Evolutionary conservation across 345 rosid genomes (phyloP), one percentile per base, ranked within the genome.

Genomic region (Citrus trifoliata): DNA sequence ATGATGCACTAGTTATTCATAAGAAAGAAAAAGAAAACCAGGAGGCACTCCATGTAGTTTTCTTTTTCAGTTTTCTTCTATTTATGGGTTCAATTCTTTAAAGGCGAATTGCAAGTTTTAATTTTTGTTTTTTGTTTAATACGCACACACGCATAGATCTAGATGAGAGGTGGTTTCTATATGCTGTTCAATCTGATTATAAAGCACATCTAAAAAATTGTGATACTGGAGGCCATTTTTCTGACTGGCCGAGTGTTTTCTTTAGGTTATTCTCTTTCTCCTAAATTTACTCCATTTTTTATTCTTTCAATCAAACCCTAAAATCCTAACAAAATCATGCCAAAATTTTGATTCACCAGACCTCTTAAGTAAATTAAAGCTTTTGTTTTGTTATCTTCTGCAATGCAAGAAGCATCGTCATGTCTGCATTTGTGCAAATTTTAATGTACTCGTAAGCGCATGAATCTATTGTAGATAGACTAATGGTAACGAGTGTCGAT

Each of bases 151-250:
- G 0, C 12, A 40, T 40, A 40, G 92, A 93, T 91, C 95, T 92
- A 67, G 91, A 93, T 86, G 97, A 64, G 95, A 91, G 82, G 97
- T 91, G 76, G 93, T 93, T 16, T 93, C 90, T 73, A 2, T 93
- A 93, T 64, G 97, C 93, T 62, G 95, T 93, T 75, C 97, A 93
- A 79, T 93, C 95, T 32, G 95, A 93, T 85, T 93, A 88, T 84
- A 91, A 93, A 77, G 93, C 97, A 93, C 95, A 35, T 35, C 1
- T 35, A 0, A 35, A 35, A 5, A 5, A 0, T 35, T 35, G 7
- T 35, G 37, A 6, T 35, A 35, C 1, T 32, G 79, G 97, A 76
- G 97, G 97, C 73, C 97, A 93, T 80, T 93, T 93, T 56, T 90
- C 93, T 58, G 92, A 93, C 83, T 93, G 95, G 97, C 80, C 95